These are phyloP conservation scores for Scheffersomyces stipitis DNA, from an alignment of 805 yeast genomes.

Conservation along the genomic window DNA sequence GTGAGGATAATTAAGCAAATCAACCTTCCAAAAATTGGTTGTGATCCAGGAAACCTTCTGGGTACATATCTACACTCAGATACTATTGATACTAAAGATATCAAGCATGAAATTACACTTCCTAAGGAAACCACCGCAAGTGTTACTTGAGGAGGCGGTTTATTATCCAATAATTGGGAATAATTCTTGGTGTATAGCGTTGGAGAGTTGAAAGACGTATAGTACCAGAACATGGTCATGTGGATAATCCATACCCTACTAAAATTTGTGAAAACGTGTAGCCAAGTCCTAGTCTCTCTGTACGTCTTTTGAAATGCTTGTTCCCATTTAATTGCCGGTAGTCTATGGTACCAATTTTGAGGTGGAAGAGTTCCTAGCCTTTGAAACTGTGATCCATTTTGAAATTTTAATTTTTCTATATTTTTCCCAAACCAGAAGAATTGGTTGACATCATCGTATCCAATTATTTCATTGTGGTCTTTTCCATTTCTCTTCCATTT, in stretches of 20 bases:
- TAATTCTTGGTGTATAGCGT: slow-evolving; percentile 47
- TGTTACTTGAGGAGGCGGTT: slow-evolving; percentile 45
- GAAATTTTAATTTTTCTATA: slow-evolving; percentile 30
- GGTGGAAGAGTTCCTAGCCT: too few species aligned
- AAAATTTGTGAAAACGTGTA: slow-evolving; percentile 49
- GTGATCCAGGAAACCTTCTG: slow-evolving; percentile 22
- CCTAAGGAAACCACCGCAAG: slow-evolving; percentile 47
- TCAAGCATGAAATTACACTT: slow-evolving; percentile 39
- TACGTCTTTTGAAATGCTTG: slow-evolving; percentile 48
- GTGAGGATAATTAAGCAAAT: slow-evolving; percentile 13
- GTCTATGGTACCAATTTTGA: too few species aligned
- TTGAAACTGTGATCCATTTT: too few species aligned
- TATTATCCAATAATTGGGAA: slow-evolving; percentile 38
- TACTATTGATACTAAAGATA: slow-evolving; percentile 25
- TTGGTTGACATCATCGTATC: slow-evolving; percentile 58
- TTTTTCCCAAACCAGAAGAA: slow-evolving; percentile 48
- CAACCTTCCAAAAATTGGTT: slow-evolving; percentile 14
- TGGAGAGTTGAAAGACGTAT: slow-evolving; percentile 51
- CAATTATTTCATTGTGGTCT: slow-evolving; percentile 63
- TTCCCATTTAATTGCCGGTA: too few species aligned
- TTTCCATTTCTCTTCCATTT: slow-evolving; percentile 60
- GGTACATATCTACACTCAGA: slow-evolving; percentile 27
- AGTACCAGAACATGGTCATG: slow-evolving; percentile 51
- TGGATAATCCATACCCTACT: slow-evolving; percentile 57
- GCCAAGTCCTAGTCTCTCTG: slow-evolving; percentile 49